Percentiles rank a stretch among this genome's conserved stretches.
phyloP scores from a whole-genome alignment of 2,329 filamentous ascomycete genomes.

The Fusarium irregulare region DNA sequence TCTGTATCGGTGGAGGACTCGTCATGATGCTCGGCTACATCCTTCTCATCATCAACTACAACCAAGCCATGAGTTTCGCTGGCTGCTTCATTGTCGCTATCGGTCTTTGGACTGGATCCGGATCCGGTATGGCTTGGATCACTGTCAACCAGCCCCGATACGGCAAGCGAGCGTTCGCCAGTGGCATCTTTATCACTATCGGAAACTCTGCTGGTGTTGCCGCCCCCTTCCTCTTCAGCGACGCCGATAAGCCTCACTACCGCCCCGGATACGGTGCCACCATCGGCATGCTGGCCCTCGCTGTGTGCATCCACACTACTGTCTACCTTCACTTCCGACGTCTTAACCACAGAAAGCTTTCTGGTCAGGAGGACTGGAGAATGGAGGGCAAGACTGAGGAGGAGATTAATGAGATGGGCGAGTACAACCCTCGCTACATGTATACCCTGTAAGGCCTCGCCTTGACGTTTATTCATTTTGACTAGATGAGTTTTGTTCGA shows the following conservation, averaged over 20 bases:
- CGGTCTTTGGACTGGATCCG: constrained; percentile 59
- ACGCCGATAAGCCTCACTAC: constrained; percentile 57
- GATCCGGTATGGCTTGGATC: constrained; percentile 54
- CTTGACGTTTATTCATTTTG: fast-evolving
- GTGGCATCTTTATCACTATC: constrained; percentile 69
- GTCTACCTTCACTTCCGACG: constrained; percentile 48
- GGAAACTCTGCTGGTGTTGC: constrained; percentile 73
- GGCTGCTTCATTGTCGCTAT: constrained; percentile 71
- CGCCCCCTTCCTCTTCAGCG: constrained; percentile 67
- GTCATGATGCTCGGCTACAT: constrained; percentile 68
- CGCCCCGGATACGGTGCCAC: constrained; percentile 64
- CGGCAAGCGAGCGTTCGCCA: constrained; percentile 71
- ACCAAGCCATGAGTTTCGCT: constrained; percentile 69
- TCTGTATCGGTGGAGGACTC: constrained; percentile 61
- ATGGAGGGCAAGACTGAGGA: constrained; percentile 55
- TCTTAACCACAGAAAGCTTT: constrained; percentile 52
- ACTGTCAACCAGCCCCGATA: constrained; percentile 71
- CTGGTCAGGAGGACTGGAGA: constrained; percentile 53
- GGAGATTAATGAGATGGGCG: constrained; percentile 58
- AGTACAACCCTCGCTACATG: constrained; percentile 52
- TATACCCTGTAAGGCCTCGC: constrained; percentile 4
- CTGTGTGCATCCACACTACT: constrained; percentile 45
- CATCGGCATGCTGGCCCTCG: constrained; percentile 58
- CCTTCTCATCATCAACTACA: constrained; percentile 65
- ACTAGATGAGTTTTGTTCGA: neutral